Base-by-base conservation (phyloP, 352 stramenopile species). In the Globisporangium abappressorium region DNA sequence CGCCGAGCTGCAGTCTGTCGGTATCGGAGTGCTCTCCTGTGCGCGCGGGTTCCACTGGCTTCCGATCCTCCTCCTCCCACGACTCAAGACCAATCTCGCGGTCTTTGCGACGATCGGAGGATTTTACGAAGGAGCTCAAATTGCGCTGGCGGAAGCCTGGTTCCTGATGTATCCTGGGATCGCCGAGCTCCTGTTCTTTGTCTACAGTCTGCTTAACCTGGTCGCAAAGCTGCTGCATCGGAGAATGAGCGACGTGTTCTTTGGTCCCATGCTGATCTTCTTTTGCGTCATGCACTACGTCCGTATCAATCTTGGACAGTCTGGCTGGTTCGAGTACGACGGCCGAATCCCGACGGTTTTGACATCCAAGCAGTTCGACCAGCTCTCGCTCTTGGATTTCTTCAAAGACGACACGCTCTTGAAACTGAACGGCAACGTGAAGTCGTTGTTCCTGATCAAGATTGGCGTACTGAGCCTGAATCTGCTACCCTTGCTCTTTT, bases 151-250 rank as follows among this genome's bases (percentile, higher is more conserved):
- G 5, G 36, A 73, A 22, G 62, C 72, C 9, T 79, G 75, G 75
- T 79, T 77, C 43, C 36, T 66, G 14, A 75, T 81, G 14, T 78
- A 81, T 18, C 71, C 74, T 3, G 69, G 58, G 11, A 76, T 75
- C 46, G 71, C 53, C 8, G 69, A 77, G 33, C 34, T 75, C 5
- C 7, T 79, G 8, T 47, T 81, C 18, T 53, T 78, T 1, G 57
- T 57, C 59, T 78, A 66, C 53, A 76, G 71, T 46, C 12, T 74
- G 7, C 63, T 80, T 2, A 80, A 76, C 34, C 11, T 65, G 0
- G 38, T 59, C 8, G 66, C 61, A 33, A 70, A 73, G 57, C 26
- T 73, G 1, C 18, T 60, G 9, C 64, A 55, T 5, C 51, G 73
- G 22, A 57, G 67, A 6, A 71, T 73, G 61, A 80, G 57, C 15